These are phyloP conservation scores for Trichoderma cornu-damae DNA, from an alignment of 2,329 filamentous ascomycete species.

Conservation along the genomic window DNA sequence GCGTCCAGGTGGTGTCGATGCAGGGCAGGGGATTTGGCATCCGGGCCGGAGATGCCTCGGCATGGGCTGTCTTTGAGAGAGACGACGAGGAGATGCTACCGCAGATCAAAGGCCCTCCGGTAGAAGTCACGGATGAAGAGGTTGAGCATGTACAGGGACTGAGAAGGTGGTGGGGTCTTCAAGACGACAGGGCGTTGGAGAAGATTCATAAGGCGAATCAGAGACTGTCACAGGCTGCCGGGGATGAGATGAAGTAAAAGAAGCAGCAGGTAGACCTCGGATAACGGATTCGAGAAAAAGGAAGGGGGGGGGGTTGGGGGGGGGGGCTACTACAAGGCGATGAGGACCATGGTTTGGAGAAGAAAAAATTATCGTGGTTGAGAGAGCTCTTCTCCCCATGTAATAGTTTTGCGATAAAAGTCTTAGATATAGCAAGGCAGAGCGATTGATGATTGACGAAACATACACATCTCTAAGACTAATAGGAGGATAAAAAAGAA, in stretches of 20 bases:
- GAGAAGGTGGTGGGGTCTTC: slow-evolving; percentile 43
- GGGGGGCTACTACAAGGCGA: too few species aligned
- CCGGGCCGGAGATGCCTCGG: slow-evolving; percentile 49
- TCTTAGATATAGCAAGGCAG: background rate
- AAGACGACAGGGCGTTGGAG: slow-evolving; percentile 43
- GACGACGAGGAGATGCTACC: slow-evolving; percentile 37
- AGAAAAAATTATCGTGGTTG: background rate
- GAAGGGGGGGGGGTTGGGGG: too few species aligned
- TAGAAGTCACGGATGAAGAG: slow-evolving; percentile 51
- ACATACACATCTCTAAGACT: slow-evolving; percentile 5
- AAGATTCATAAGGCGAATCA: slow-evolving; percentile 47
- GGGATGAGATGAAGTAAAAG: slow-evolving; percentile 25
- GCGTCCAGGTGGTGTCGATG: slow-evolving; percentile 50
- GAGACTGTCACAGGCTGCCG: slow-evolving; percentile 29
- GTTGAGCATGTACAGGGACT: slow-evolving; percentile 45
- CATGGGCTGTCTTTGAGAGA: slow-evolving; percentile 58
- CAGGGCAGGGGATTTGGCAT: slow-evolving; percentile 53
- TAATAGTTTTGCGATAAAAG: background rate
- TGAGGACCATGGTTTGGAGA: background rate
- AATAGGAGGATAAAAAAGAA: too few species aligned
- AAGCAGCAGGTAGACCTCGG: background rate
- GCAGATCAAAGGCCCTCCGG: slow-evolving; percentile 55
- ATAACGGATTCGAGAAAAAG: background rate
- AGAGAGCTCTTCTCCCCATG: background rate
- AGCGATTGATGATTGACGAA: slow-evolving; percentile 5